These are phyloP conservation scores for Fusarium neocosmosporiellum DNA, from an alignment of 2,329 filamentous ascomycete species.

Conservation along the genomic window DNA sequence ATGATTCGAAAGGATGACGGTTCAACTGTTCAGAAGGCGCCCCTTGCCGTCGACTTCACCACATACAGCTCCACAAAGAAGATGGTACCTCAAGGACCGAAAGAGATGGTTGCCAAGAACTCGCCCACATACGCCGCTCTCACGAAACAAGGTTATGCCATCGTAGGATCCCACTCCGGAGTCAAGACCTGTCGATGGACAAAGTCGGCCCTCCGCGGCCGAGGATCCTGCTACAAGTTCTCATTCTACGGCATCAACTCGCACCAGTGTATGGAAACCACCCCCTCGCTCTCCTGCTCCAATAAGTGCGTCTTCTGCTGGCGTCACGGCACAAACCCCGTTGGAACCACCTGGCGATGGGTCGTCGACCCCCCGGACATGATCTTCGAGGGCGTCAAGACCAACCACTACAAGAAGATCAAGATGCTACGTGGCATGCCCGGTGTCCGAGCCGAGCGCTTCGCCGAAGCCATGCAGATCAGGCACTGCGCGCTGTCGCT, in stretches of 20 bases:
- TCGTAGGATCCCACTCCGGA: slow-evolving; percentile 93
- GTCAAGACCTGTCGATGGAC: slow-evolving; percentile 99
- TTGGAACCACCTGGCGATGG: slow-evolving; percentile 97
- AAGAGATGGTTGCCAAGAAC: slow-evolving; percentile 93
- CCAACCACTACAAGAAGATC: slow-evolving; percentile 95
- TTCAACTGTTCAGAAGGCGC: slow-evolving; percentile 48
- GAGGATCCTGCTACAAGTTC: slow-evolving; percentile 97
- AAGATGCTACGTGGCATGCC: slow-evolving; percentile 96
- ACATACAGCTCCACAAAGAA: slow-evolving; percentile 69
- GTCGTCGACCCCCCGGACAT: slow-evolving; percentile 89
- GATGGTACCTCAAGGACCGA: slow-evolving; percentile 61
- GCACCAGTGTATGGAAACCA: slow-evolving; percentile 98
- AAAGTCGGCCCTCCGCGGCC: slow-evolving; percentile 92
- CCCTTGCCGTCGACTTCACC: slow-evolving; percentile 88
- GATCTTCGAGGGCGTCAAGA: slow-evolving; percentile 91
- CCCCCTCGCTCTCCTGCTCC: slow-evolving; percentile 92
- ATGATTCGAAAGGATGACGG: slow-evolving; percentile 64
- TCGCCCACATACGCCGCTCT: slow-evolving; percentile 90
- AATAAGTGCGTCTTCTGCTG: slow-evolving; percentile 99
- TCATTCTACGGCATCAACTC: slow-evolving; percentile 97
- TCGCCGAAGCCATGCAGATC: slow-evolving; percentile 92
- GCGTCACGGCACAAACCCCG: slow-evolving; percentile 97
- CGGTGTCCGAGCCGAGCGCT: slow-evolving; percentile 90
- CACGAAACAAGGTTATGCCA: slow-evolving; percentile 96
- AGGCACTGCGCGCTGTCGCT: slow-evolving; percentile 91